phyloP scores from a whole-genome alignment of 2,329 filamentous ascomycete genomes.

The Alternaria viburni region DNA sequence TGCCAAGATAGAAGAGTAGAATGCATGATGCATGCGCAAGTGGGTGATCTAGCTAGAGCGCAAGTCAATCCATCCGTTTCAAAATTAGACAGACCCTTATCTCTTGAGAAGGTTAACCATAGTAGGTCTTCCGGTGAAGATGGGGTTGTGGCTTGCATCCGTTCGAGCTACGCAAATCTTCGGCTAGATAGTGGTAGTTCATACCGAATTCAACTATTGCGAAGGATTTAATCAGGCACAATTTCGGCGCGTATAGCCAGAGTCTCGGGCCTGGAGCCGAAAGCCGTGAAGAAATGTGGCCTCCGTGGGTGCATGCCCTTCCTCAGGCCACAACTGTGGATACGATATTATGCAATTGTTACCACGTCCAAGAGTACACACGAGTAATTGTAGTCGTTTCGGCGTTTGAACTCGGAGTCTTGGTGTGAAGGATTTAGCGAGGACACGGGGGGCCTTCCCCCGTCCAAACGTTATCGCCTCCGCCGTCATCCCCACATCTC shows the following conservation, averaged over 20 bases:
- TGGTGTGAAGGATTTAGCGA: conserved; percentile 9
- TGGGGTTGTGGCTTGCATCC: conserved; percentile 1
- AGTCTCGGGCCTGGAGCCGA: not conserved
- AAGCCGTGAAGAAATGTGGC: not conserved
- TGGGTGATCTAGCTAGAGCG: not conserved
- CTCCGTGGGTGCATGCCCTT: not conserved
- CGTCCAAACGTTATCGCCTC: conserved; percentile 6
- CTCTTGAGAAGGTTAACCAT: not conserved
- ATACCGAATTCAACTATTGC: not conserved
- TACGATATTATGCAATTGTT: not conserved
- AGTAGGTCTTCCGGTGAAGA: conserved; percentile 7
- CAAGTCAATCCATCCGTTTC: not conserved
- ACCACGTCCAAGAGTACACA: not conserved
- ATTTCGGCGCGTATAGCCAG: not conserved
- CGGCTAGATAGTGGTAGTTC: not conserved
- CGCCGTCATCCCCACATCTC: conserved; percentile 3
- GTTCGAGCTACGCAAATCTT: not conserved
- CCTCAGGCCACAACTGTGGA: not conserved
- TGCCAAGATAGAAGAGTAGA: not conserved
- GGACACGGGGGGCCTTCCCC: conserved; percentile 3
- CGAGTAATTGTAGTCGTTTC: conserved; percentile 1
- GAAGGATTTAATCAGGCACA: not conserved
- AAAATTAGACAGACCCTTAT: not conserved
- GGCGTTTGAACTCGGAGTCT: conserved; percentile 1
- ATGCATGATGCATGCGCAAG: not conserved